Conservation (phyloP, 1,139 yeast species). For the Candida sanyaensis region DNA sequence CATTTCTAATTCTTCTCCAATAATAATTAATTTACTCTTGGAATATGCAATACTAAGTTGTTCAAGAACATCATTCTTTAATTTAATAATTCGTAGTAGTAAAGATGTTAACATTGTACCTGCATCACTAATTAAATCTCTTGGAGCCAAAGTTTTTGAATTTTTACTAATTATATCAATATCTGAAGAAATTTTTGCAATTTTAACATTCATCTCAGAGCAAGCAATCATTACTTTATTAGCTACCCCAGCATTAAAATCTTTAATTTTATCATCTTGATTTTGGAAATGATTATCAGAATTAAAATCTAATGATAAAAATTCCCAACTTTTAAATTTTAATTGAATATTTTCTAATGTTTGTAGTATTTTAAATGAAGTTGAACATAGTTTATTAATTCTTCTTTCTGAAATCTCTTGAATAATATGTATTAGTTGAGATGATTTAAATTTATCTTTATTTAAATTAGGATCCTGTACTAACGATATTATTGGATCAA, state of each 20-base stretch:
- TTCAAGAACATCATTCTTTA: constrained; percentile 51
- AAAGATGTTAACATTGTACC: constrained; percentile 59
- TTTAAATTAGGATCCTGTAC: constrained; percentile 53
- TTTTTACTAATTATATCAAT: constrained; percentile 48
- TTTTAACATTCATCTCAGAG: constrained; percentile 44
- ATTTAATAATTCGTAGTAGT: constrained; percentile 47
- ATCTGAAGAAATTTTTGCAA: constrained; percentile 45
- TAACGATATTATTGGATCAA: constrained; percentile 50
- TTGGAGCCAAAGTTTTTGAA: constrained; percentile 41
- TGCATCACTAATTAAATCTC: constrained; percentile 55
- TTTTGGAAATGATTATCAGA: constrained; percentile 39
- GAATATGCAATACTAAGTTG: constrained; percentile 54
- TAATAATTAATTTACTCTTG: constrained; percentile 55
- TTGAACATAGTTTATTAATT: constrained; percentile 52
- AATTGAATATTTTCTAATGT: constrained; percentile 52
- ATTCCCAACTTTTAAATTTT: constrained; percentile 56
- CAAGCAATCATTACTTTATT: constrained; percentile 51
- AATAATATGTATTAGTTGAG: constrained; percentile 41
- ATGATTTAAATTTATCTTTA: constrained; percentile 43
- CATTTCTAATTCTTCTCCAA: constrained; percentile 56
- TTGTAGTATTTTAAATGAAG: constrained; percentile 48
- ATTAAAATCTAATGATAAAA: constrained; percentile 54
- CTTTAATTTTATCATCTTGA: constrained; percentile 31
- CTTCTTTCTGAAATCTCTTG: constrained; percentile 45
- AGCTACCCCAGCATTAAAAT: constrained; percentile 50